Conservation (phyloP, 257 asterid genomes). For the Penstemon barbatus region DNA sequence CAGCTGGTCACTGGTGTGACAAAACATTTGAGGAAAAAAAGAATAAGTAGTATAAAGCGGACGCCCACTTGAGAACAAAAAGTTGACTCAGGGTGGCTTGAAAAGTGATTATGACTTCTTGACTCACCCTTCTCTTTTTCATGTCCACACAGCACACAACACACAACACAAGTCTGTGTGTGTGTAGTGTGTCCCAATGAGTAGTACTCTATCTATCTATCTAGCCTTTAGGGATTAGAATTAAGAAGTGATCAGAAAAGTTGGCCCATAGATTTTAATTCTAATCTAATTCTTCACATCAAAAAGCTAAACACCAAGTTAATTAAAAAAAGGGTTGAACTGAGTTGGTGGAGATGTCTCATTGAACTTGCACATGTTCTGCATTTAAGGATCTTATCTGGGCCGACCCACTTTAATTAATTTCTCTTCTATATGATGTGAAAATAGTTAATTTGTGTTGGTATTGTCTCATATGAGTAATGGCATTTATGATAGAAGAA, state of each 20-base stretch:
- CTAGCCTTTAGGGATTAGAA: too few species aligned
- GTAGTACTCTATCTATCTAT: too few species aligned
- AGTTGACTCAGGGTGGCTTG: neutral
- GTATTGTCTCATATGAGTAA: constrained; percentile 13
- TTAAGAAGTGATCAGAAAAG: too few species aligned
- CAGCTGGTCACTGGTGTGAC: too few species aligned
- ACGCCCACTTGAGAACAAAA: constrained; percentile 36
- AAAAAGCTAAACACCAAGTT: constrained; percentile 28
- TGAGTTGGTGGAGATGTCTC: neutral
- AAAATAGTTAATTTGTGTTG: constrained; percentile 5
- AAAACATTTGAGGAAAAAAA: too few species aligned
- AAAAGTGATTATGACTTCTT: neutral
- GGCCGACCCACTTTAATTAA: constrained; percentile 10
- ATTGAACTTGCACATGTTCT: constrained; percentile 48
- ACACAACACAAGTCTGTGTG: constrained; percentile 34
- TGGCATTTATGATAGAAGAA: constrained; percentile 10
- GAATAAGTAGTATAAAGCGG: constrained; percentile 22
- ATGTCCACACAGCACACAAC: constrained; percentile 33
- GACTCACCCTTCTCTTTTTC: constrained; percentile 12
- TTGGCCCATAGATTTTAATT: too few species aligned
- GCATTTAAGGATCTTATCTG: constrained; percentile 31
- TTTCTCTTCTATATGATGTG: constrained; percentile 13
- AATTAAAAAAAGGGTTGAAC: neutral
- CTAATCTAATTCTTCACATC: constrained; percentile 17
- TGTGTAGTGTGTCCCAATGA: neutral